Evolutionary conservation across 1,284 basidiomycete species (phyloP).

Genomic region (Tylopilus orsonianus): DNA sequence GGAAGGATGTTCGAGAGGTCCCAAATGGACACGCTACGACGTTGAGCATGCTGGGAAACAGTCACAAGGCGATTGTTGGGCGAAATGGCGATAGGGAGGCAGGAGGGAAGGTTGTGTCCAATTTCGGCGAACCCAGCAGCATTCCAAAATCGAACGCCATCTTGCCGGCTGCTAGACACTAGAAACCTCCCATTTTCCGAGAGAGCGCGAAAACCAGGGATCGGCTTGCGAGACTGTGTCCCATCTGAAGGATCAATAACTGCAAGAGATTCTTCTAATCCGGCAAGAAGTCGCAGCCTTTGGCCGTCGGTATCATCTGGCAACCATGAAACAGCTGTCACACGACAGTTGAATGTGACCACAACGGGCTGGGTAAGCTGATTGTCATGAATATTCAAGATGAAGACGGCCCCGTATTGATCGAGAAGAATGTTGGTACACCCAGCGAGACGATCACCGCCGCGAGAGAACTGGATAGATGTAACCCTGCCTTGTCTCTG

Average conservation of each 20-base stretch:
- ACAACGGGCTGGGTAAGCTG: not conserved
- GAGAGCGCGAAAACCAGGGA: conserved; percentile 3
- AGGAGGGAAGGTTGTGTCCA: conserved; percentile 2
- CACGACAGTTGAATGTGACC: not conserved
- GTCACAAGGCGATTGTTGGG: conserved; percentile 5
- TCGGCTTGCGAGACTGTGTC: not conserved
- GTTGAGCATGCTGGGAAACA: not conserved
- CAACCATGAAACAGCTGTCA: conserved; percentile 8
- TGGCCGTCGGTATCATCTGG: not conserved
- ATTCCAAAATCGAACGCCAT: conserved; percentile 9
- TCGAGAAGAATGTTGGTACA: not conserved
- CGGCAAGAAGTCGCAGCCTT: not conserved
- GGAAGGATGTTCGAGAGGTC: conserved; percentile 6
- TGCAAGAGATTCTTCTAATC: conserved; percentile 3
- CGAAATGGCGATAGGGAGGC: conserved; percentile 6
- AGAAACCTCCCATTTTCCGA: conserved; percentile 7
- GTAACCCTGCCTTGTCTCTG: not conserved
- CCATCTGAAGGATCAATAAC: conserved; percentile 3
- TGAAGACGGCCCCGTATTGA: not conserved
- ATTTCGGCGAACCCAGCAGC: conserved; percentile 4
- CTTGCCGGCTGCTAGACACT: not conserved
- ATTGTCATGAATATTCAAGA: conserved; percentile 3
- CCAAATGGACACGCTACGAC: not conserved
- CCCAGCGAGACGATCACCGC: conserved; percentile 3
- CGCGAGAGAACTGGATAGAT: conserved; percentile 1